Conservation (phyloP, 805 yeast species). For the Kurtzmaniella fragi region DNA sequence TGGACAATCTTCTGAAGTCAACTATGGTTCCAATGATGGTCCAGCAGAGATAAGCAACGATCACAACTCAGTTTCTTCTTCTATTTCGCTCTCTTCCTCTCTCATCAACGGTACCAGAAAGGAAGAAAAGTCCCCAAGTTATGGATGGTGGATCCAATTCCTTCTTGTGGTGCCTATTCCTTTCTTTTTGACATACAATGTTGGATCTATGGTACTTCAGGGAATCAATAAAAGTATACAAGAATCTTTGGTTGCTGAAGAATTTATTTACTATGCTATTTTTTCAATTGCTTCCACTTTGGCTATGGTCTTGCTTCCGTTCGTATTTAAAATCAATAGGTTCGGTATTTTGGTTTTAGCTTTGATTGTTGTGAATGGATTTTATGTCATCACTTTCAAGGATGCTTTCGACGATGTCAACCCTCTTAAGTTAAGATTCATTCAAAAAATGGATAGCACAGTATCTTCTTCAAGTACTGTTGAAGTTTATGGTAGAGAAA, state of each 20-base stretch:
- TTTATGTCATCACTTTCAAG: conserved; percentile 31
- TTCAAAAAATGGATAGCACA: conserved; percentile 54
- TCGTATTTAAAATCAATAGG: conserved; percentile 61
- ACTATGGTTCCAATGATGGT: conserved; percentile 14
- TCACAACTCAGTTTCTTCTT: conserved; percentile 13
- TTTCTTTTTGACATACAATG: conserved; percentile 47
- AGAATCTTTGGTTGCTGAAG: conserved; percentile 50
- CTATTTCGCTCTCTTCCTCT: conserved; percentile 13
- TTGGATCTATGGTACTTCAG: conserved; percentile 53
- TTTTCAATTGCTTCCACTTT: conserved; percentile 28
- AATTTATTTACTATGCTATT: conserved; percentile 23
- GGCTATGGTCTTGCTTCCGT: conserved; percentile 52
- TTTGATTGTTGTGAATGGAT: conserved; percentile 30
- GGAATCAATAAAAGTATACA: conserved; percentile 69
- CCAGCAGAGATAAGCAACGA: conserved; percentile 6
- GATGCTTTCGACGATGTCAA: conserved; percentile 56
- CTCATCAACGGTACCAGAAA: conserved; percentile 14
- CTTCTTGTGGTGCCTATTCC: conserved; percentile 62
- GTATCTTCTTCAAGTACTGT: conserved; percentile 31
- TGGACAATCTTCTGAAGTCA: conserved; percentile 9
- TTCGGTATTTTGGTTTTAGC: conserved; percentile 39
- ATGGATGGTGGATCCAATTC: conserved; percentile 81
- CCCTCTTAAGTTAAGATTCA: conserved; percentile 71
- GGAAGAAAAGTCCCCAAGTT: conserved; percentile 44
- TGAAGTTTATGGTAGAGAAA: conserved; percentile 46